Evolutionary conservation across 1,139 yeast species (phyloP).

Genomic region (Hemisphaericaspora xylofermentans): DNA sequence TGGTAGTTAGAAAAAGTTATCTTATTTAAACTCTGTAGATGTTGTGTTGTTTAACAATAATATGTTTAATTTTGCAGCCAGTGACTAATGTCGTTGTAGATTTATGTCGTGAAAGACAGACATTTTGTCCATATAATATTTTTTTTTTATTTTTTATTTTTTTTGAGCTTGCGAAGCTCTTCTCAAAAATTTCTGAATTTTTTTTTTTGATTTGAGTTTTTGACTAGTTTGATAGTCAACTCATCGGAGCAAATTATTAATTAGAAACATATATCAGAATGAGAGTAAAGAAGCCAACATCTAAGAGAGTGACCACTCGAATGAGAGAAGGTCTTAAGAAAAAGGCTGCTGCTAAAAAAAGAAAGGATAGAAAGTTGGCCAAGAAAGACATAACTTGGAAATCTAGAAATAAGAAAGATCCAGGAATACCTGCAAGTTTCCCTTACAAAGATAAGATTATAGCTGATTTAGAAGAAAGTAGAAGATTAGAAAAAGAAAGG

Average conservation of each 20-base stretch:
- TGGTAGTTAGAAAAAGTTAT: not conserved
- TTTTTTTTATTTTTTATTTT: not conserved
- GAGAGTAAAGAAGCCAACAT: conserved; percentile 67
- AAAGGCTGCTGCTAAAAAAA: conserved; percentile 88
- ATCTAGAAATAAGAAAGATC: conserved; percentile 78
- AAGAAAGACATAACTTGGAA: conserved; percentile 95
- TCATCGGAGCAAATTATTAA: not conserved
- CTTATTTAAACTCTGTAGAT: not conserved
- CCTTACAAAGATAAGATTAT: conserved; percentile 88
- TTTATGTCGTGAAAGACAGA: not conserved
- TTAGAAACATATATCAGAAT: conserved; percentile 17
- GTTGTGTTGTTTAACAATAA: not conserved
- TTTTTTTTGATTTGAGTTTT: conserved; percentile 2
- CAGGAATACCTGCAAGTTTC: conserved; percentile 92
- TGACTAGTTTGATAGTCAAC: not conserved
- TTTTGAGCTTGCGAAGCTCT: conserved; percentile 6
- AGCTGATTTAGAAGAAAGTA: conserved; percentile 74
- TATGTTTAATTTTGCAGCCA: not conserved
- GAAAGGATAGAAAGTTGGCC: conserved; percentile 77
- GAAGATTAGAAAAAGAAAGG: conserved; percentile 61
- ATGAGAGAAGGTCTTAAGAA: conserved; percentile 95
- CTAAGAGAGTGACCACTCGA: conserved; percentile 86
- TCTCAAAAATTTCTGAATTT: conserved; percentile 3
- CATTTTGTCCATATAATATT: too few relatives aligned
- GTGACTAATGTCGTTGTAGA: not conserved